Base-by-base conservation (phyloP, 2,329 filamentous ascomycete species). In the Arthrobotrys megalospora region DNA sequence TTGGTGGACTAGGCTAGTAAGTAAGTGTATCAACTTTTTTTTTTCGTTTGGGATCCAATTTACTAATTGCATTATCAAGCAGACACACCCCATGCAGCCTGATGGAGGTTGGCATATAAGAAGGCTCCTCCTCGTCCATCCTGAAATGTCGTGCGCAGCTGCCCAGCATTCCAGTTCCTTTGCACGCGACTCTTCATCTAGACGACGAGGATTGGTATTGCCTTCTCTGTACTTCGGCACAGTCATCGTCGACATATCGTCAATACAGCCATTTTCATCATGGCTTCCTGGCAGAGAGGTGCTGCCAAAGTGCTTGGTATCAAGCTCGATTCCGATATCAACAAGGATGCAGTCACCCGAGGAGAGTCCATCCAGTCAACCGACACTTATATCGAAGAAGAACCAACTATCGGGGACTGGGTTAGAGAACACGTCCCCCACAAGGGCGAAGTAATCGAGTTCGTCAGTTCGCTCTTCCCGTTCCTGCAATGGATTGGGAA, bases 401-500 rank as follows among this genome's bases (percentile, higher is more conserved):
- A 93, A 78, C 95, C 96, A 0, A 92, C 90, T 2, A 89, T 90
- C 0, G 82, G 84, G 6, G 94, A 97, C 82, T 97, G 90, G 89
- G 80, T 98, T 12, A 83, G 84, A 4, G 88, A 91, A 1, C 85
- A 92, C 16, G 83, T 89, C 0, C 96, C 95, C 0, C 87, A 86
- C 0, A 84, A 86, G 6, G 80, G 83, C 0, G 88, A 92, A 41
- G 67, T 91, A 2, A 60, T 84, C 4, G 81, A 85, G 1, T 99
- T 97, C 83, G 70, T 90, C 73, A 85, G 67, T 8, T 76, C 80
- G 6, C 52, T 82, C 0, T 97, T 99, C 81, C 96, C 96, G 0
- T 98, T 97, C 83, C 83, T 92, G 4, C 87, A 89, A n/a, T 99
- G 96, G 96, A 95, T 98, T 72, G 85, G 86, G 10, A 89, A 91